Evolutionary conservation across 352 stramenopile genomes (phyloP).

Genomic region (Elongisporangium anandrum): DNA sequence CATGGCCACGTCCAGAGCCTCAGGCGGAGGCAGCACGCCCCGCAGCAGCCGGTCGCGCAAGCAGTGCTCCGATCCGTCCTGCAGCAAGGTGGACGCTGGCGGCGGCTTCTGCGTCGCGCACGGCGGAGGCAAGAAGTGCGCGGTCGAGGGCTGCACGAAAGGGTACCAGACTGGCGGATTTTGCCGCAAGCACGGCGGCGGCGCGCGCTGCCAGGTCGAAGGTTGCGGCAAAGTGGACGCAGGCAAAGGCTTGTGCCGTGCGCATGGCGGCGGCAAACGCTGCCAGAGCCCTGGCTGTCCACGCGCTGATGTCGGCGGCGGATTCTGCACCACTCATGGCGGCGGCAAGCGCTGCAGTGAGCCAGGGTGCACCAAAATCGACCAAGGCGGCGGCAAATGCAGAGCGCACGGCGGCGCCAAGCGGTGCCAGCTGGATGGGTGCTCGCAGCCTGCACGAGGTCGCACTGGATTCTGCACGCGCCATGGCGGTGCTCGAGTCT

Average conservation of each 20-base stretch:
- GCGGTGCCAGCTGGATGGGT: slow-evolving; percentile 51
- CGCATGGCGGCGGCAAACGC: slow-evolving; percentile 68
- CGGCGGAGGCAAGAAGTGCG: slow-evolving; percentile 80
- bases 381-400: slow-evolving; percentile 79
- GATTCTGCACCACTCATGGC: slow-evolving; percentile 77
- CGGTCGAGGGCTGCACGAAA: slow-evolving; percentile 62
- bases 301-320: slow-evolving; percentile 79
- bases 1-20: neutral
- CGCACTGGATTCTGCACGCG: slow-evolving; percentile 54
- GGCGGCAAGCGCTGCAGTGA: slow-evolving; percentile 68
- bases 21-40: slow-evolving; percentile 4
- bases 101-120: slow-evolving; percentile 82
- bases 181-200: slow-evolving; percentile 67
- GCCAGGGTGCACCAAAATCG: slow-evolving; percentile 71
- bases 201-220: slow-evolving; percentile 65
- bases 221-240: slow-evolving; percentile 80
- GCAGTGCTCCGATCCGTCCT: slow-evolving; percentile 45
- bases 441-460: slow-evolving; percentile 52
- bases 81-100: slow-evolving; percentile 71
- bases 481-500: slow-evolving; percentile 60
- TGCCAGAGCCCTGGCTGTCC: slow-evolving; percentile 48
- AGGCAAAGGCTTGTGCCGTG: slow-evolving; percentile 63
- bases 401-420: slow-evolving; percentile 67
- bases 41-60: slow-evolving; percentile 32
- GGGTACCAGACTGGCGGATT: slow-evolving; percentile 79